Percentiles rank a stretch among this genome's conserved stretches.
phyloP scores from a whole-genome alignment of 306 rosid species.

The Datisca glomerata region DNA sequence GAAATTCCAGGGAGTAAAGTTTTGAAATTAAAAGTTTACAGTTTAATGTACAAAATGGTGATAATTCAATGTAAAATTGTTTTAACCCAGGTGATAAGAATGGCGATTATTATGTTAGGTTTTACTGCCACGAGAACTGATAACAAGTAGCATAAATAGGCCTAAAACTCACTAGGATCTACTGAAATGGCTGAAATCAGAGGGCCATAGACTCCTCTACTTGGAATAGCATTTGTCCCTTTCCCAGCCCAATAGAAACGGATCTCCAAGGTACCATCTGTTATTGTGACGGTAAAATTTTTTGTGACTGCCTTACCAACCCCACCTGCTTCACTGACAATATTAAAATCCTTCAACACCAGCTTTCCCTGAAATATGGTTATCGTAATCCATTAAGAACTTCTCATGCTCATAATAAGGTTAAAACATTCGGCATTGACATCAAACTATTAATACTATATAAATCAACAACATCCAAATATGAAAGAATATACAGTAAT shows the following conservation, averaged over 20 bases:
- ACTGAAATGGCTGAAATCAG: constrained; percentile 36
- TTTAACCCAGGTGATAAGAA: too few relatives aligned
- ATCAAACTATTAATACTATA: not conserved
- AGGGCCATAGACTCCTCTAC: constrained; percentile 30
- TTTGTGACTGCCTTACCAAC: constrained; percentile 5
- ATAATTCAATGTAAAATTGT: too few relatives aligned
- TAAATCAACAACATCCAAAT: not conserved
- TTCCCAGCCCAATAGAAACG: constrained; percentile 37
- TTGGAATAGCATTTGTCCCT: constrained; percentile 26
- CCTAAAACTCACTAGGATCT: constrained; percentile 16
- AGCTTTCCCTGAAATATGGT: constrained; percentile 17
- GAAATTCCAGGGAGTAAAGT: too few relatives aligned
- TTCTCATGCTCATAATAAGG: not conserved
- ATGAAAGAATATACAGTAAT: not conserved
- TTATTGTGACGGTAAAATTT: constrained; percentile 4
- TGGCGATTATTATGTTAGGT: too few relatives aligned
- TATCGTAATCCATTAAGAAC: not conserved
- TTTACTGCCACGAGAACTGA: too few relatives aligned
- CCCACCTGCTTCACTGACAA: constrained; percentile 24
- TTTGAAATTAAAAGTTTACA: too few relatives aligned
- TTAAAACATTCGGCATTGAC: not conserved
- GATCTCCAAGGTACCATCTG: constrained; percentile 19
- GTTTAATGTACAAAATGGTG: too few relatives aligned
- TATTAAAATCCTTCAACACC: constrained; percentile 26
- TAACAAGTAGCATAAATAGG: too few relatives aligned